phyloP scores from a whole-genome alignment of 768 basidiomycete genomes.

The Trametes punicea region DNA sequence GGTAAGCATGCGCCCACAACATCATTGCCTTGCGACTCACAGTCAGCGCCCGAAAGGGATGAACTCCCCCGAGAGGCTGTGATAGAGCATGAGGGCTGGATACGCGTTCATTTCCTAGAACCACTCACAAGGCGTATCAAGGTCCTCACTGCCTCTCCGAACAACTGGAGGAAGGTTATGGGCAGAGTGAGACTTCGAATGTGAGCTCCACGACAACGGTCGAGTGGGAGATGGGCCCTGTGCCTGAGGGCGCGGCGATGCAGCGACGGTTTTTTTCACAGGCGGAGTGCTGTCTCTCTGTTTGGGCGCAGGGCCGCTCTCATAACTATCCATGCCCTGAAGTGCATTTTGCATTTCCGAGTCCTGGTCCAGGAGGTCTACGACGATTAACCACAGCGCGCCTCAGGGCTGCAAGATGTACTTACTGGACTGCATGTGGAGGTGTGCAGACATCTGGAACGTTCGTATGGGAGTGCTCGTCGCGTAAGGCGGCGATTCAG shows the following conservation, averaged over 20 bases:
- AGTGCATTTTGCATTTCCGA: conserved; percentile 71
- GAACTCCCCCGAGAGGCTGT: conserved; percentile 32
- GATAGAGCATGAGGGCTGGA: background rate
- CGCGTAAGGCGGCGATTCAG: conserved; percentile 43
- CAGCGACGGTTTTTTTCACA: background rate
- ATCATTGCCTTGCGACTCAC: conserved; percentile 13
- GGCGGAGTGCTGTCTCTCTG: conserved; percentile 7
- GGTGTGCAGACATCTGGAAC: conserved; percentile 51
- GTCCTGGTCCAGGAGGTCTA: conserved; percentile 67
- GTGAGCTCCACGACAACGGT: conserved; percentile 24
- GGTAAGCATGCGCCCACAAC: background rate
- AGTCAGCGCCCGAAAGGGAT: conserved; percentile 28
- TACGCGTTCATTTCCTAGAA: background rate
- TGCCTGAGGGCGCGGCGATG: conserved; percentile 8
- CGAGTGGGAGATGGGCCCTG: conserved; percentile 11
- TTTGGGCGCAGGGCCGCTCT: conserved; percentile 31
- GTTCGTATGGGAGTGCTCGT: conserved; percentile 53
- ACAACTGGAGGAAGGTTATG: conserved; percentile 22
- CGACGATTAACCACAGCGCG: conserved; percentile 11
- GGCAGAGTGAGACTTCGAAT: conserved; percentile 25
- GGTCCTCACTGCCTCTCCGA: conserved; percentile 22
- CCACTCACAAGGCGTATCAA: conserved; percentile 21
- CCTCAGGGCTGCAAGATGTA: background rate
- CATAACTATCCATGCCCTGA: conserved; percentile 51
- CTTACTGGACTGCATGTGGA: conserved; percentile 53